Evolutionary conservation across 2,329 filamentous ascomycete species (phyloP), one percentile per base, ranked within the genome.

Genomic region (Acarospora socialis): DNA sequence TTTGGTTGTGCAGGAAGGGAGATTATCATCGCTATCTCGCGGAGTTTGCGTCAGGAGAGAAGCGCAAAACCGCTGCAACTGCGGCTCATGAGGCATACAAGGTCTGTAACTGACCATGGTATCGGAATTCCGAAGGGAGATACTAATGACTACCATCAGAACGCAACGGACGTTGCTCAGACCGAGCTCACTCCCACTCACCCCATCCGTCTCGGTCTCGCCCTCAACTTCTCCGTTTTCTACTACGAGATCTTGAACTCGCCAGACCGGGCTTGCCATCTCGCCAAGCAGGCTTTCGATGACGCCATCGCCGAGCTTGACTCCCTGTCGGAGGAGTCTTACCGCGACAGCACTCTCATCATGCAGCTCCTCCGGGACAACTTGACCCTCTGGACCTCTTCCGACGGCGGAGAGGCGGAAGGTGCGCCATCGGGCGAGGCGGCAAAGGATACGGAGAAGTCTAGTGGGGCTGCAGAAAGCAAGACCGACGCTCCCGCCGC

Each of bases 231-330:
- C 76, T 94, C 86, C 44, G 87, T 94, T 53, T 94, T 94, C 72
- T 93, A 93, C 76, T 93, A 94, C 65, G 90, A 94, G 73, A 94
- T 94, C 59, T 70, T 94, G 57, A 95, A 94, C 78, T 92, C 86
- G 21, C 87, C 86, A 53, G 86, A 94, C 64, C 83, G 81, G 57
- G 87, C 87, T 55, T 95, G 87, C 76, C 87, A 95, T 60, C 77
- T 95, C 47, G 87, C 87, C 63, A 95, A 95, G 77, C 87, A 95
- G 70, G 87, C 90, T 30, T 95, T 95, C 55, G 87, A 95, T 59
- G 87, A 94, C 60, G 87, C 87, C 53, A 94, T 95, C 59, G 87
- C 87, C 54, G 86, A 95, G 76, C 83, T 95, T 50, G 87, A 95
- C 70, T 92, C 84, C 31, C 72, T 95, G 45, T 92, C 83, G 39